These are phyloP conservation scores for Pleoardoris graminearum DNA, from an alignment of 2,329 filamentous ascomycete species.

Conservation along the genomic window DNA sequence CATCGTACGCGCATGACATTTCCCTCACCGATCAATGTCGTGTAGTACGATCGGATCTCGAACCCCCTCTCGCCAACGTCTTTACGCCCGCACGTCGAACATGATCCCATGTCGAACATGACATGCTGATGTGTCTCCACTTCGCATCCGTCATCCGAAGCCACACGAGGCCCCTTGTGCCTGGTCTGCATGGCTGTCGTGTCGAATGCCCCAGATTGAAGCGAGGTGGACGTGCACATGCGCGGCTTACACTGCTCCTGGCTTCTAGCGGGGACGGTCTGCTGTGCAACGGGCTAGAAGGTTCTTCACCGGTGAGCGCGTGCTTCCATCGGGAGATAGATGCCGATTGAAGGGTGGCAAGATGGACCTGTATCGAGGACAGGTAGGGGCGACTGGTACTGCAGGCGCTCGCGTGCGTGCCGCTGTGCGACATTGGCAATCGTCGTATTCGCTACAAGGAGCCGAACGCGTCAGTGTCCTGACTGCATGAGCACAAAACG, in stretches of 20 bases:
- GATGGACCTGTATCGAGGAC: background rate
- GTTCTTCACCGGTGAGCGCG: constrained; percentile 10
- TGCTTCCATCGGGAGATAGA: background rate
- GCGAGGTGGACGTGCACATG: background rate
- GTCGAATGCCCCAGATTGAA: background rate
- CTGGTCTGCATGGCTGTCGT: constrained; percentile 1
- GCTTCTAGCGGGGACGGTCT: background rate
- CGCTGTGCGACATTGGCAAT: constrained; percentile 3
- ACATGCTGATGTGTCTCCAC: constrained; percentile 3
- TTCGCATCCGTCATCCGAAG: constrained; percentile 10
- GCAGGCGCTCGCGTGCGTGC: constrained; percentile 1
- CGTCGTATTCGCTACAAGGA: background rate
- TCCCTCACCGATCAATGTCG: constrained; percentile 10
- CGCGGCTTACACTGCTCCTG: constrained; percentile 8
- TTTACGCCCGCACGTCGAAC: too few relatives aligned
- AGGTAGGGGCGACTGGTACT: background rate
- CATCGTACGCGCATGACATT: background rate
- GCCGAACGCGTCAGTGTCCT: background rate
- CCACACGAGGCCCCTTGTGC: constrained; percentile 1
- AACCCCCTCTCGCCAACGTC: constrained; percentile 10
- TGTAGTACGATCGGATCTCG: constrained; percentile 17
- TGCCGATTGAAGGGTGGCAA: background rate
- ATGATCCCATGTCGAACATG: too few relatives aligned
- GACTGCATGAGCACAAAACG: background rate
- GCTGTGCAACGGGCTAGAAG: constrained; percentile 7